Evolutionary conservation across 306 rosid genomes (phyloP).

Genomic region (Cicer chorassanicum): DNA sequence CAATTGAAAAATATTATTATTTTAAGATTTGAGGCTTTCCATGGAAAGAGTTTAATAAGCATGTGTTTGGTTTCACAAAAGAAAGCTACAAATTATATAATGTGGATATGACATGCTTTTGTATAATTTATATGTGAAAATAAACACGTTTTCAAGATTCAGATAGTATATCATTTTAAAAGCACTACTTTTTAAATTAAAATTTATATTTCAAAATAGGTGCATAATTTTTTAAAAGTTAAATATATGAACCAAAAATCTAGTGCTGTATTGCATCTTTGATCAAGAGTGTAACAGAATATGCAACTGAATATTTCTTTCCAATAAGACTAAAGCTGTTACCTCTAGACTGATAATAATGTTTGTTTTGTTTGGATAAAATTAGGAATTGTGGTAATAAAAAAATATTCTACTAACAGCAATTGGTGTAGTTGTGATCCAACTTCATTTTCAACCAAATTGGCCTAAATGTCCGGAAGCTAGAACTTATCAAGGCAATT

Average conservation of each 20-base stretch:
- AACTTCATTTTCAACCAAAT: constrained; percentile 25
- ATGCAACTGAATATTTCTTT: not conserved
- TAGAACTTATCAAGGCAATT: not conserved
- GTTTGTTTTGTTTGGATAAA: no score
- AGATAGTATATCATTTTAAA: not conserved
- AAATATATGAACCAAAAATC: no score
- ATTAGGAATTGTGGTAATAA: not conserved
- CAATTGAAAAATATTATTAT: no score
- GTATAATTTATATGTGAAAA: not conserved
- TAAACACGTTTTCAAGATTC: constrained; percentile 7
- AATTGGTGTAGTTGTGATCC: not conserved
- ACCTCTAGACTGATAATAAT: no score
- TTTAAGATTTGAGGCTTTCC: no score
- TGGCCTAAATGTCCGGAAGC: constrained; percentile 17
- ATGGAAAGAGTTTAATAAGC: not conserved
- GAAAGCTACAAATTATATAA: not conserved
- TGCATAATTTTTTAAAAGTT: no score
- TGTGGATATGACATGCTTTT: not conserved
- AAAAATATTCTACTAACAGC: not conserved
- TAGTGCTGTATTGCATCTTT: no score
- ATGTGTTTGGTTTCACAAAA: constrained; percentile 1
- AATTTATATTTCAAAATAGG: no score
- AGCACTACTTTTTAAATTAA: no score
- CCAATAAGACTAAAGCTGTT: not conserved
- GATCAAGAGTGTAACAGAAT: no score